phyloP scores from a whole-genome alignment of 2,329 filamentous ascomycete species.

The Calycina herbarum region DNA sequence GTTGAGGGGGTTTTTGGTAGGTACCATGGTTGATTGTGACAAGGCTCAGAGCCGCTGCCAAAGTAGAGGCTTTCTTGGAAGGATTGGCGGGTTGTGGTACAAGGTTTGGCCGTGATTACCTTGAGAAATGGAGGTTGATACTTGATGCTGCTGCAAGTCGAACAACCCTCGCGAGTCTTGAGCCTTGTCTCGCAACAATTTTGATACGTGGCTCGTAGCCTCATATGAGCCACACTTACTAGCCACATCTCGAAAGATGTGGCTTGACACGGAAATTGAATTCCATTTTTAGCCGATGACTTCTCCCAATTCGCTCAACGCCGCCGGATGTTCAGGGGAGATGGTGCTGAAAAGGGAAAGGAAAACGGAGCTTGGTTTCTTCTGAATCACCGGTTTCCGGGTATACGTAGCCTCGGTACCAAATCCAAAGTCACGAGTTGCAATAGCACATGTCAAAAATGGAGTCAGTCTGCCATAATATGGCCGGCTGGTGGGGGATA shows the following conservation, averaged over 20 bases:
- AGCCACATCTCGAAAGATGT: background rate
- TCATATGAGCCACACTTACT: background rate
- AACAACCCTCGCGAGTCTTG: background rate
- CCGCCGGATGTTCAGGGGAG: background rate
- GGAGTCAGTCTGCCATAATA: conserved; percentile 2
- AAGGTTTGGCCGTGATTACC: background rate
- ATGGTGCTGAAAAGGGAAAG: background rate
- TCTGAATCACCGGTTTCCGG: background rate
- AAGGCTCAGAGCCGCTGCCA: background rate
- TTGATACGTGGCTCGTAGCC: conserved; percentile 1
- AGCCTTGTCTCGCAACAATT: background rate
- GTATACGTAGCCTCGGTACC: conserved; percentile 1
- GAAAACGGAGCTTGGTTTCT: background rate
- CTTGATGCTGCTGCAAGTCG: background rate
- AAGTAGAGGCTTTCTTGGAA: background rate
- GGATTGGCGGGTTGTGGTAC: background rate
- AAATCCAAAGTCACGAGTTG: background rate
- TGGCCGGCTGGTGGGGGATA: background rate
- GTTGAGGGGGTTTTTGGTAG: background rate
- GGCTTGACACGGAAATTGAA: background rate
- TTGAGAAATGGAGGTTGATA: background rate
- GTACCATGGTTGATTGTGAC: background rate
- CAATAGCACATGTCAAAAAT: conserved; percentile 11
- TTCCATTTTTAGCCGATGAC: background rate
- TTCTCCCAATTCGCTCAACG: background rate